A percentile compares a stretch with the other conserved stretches of the same genome.
These are phyloP conservation scores for Pouteria campechiana DNA, from an alignment of 179 eudicot species.

Conservation along the genomic window DNA sequence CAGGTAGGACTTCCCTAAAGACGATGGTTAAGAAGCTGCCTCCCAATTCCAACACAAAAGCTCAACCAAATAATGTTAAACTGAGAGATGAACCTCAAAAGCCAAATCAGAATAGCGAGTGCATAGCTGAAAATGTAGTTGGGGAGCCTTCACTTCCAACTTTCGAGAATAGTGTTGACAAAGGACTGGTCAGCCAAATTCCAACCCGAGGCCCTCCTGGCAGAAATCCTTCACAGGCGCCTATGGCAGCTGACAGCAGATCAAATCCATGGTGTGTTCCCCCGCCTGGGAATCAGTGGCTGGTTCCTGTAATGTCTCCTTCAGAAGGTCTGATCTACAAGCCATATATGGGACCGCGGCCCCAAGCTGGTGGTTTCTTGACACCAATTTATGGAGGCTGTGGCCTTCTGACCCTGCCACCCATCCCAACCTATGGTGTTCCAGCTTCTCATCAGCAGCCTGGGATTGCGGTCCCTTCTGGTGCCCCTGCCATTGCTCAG, in stretches of 20 bases:
- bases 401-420: constrained; percentile 32
- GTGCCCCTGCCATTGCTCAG: constrained; percentile 29
- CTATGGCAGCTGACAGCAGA: constrained; percentile 22
- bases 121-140: constrained; percentile 60
- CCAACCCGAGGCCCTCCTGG: constrained; percentile 16
- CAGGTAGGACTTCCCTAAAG: too few relatives aligned
- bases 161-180: constrained; percentile 32
- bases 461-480: constrained; percentile 39
- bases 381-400: constrained; percentile 29
- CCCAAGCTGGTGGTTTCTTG: too few relatives aligned
- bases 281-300: constrained; percentile 66
- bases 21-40: constrained; percentile 46
- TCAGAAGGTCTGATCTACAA: constrained; percentile 92
- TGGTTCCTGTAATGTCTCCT: constrained; percentile 90
- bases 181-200: too few relatives aligned
- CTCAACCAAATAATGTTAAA: constrained; percentile 18
- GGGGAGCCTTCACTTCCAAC: constrained; percentile 29
- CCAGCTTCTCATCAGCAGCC: constrained; percentile 31
- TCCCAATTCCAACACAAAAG: constrained; percentile 31
- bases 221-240: constrained; percentile 17
- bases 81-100: constrained; percentile 34
- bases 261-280: constrained; percentile 42
- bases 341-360: constrained; percentile 68
- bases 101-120: constrained; percentile 33
- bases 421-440: constrained; percentile 26